phyloP scores from a whole-genome alignment of 345 rosid genomes.

The Camelina sativa region DNA sequence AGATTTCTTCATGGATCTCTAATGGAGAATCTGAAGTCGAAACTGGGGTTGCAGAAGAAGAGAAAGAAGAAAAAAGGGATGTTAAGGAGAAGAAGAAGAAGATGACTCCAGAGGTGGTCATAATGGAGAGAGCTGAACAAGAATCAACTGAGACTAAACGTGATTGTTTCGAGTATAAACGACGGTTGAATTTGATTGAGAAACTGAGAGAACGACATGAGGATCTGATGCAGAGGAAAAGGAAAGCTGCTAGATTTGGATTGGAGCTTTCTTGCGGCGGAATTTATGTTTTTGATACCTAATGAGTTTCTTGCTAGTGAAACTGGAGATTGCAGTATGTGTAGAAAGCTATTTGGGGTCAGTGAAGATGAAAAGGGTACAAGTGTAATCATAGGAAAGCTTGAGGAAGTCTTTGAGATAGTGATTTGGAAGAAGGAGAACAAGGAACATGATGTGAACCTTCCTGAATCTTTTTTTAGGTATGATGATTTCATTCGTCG shows the following conservation, averaged over 20 bases:
- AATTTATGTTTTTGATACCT: slow-evolving; percentile 28
- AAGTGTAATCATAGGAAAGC: slow-evolving; percentile 27
- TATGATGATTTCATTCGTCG: slow-evolving; percentile 2
- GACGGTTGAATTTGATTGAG: slow-evolving; percentile 9
- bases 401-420: slow-evolving; percentile 9
- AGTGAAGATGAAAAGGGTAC: slow-evolving; percentile 11
- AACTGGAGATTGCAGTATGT: slow-evolving; percentile 2
- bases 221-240: slow-evolving; percentile 4
- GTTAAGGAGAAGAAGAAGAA: slow-evolving; percentile 18
- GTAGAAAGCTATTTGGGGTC: slow-evolving; percentile 12
- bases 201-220: slow-evolving; percentile 18
- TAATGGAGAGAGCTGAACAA: background rate
- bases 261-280: slow-evolving; percentile 27
- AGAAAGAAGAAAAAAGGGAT: background rate
- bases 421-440: slow-evolving; percentile 24
- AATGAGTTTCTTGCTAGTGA: slow-evolving; percentile 7
- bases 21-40: too few species aligned
- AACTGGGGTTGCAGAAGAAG: background rate
- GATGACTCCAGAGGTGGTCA: slow-evolving; percentile 9
- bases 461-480: slow-evolving; percentile 12
- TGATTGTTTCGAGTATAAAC: background rate
- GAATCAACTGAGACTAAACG: slow-evolving; percentile 10
- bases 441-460: background rate
- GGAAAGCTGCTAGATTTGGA: slow-evolving; percentile 21
- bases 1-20: slow-evolving; percentile 14